Evolutionary conservation across 352 stramenopile genomes (phyloP).

Genomic region (Phytophthora lateralis): DNA sequence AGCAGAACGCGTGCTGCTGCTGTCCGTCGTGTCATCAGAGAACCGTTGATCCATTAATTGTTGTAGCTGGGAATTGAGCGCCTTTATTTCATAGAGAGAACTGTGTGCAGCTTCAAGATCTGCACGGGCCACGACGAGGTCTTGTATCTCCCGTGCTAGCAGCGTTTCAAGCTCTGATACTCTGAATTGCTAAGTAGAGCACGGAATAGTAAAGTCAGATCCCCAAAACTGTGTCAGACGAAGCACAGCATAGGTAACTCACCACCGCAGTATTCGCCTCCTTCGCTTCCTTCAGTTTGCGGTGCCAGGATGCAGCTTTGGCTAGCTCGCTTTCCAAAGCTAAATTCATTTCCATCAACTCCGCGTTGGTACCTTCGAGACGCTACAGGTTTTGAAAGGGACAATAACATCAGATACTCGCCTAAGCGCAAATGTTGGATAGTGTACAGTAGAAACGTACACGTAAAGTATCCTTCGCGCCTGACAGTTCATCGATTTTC

Average conservation of each 20-base stretch:
- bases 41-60: conserved; percentile 34
- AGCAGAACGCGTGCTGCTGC: not conserved
- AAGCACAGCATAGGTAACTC: conserved; percentile 9
- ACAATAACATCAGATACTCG: conserved; percentile 1
- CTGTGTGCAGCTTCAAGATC: conserved; percentile 40
- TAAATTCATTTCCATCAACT: conserved; percentile 63
- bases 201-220: conserved; percentile 2
- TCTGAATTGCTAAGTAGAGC: conserved; percentile 58
- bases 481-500: conserved; percentile 68
- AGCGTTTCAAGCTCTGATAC: conserved; percentile 59
- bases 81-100: conserved; percentile 44
- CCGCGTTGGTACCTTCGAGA: conserved; percentile 57
- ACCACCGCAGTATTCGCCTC: conserved; percentile 68
- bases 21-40: conserved; percentile 1
- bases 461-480: conserved; percentile 57
- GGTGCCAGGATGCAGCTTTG: conserved; percentile 56
- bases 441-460: conserved; percentile 25
- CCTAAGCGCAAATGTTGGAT: not conserved
- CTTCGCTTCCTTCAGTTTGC: conserved; percentile 74
- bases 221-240: not conserved
- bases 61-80: conserved; percentile 61
- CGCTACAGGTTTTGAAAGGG: conserved; percentile 33
- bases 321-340: conserved; percentile 51
- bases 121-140: conserved; percentile 27
- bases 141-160: conserved; percentile 37